phyloP scores from a whole-genome alignment of 441 rosid species.

The Pelargonium cotyledonis region DNA sequence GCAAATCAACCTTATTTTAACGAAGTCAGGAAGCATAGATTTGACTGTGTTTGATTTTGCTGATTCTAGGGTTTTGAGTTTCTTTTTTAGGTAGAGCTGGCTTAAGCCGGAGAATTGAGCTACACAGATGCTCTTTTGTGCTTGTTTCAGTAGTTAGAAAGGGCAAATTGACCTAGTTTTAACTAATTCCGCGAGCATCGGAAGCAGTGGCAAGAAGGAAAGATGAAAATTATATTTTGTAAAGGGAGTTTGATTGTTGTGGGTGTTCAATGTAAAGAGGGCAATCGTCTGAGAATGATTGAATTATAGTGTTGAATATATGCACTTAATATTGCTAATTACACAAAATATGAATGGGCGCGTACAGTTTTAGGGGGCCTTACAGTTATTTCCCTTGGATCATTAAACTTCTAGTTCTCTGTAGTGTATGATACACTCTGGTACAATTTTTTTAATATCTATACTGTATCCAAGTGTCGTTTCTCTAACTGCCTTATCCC shows the following conservation, averaged over 20 bases:
- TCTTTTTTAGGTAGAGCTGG: background rate
- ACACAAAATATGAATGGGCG: background rate
- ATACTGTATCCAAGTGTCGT: background rate
- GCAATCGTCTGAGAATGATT: background rate
- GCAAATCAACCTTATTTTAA: background rate
- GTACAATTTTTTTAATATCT: background rate
- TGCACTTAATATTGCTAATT: background rate
- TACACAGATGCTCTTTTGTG: background rate
- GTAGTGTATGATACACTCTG: background rate
- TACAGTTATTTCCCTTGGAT: background rate
- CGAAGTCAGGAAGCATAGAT: background rate
- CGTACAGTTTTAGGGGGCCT: background rate
- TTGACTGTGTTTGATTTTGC: too few species aligned
- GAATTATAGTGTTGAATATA: background rate
- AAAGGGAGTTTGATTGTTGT: background rate
- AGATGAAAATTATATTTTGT: background rate
- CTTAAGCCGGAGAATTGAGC: background rate
- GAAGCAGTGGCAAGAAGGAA: background rate
- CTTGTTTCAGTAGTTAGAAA: background rate
- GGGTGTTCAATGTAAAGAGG: background rate
- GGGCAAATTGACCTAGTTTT: background rate
- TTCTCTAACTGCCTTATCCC: background rate
- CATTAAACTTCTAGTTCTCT: background rate
- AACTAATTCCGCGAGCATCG: background rate
- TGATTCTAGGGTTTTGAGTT: too few species aligned